Evolutionary conservation across 2,329 filamentous ascomycete species (phyloP).

Genomic region (Colletotrichum filicis): DNA sequence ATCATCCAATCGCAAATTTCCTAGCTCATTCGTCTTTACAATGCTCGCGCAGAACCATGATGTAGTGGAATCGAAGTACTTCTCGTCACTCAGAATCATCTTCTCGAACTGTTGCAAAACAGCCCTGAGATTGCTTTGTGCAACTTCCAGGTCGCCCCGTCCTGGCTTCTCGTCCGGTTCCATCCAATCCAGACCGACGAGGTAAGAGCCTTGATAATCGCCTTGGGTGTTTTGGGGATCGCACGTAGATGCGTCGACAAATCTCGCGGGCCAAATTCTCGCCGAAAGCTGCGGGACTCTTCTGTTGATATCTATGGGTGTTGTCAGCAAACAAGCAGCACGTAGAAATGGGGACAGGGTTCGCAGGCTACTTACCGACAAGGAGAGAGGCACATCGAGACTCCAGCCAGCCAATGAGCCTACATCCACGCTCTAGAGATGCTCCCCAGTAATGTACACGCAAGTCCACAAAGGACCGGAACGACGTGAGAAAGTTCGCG

Average conservation of each 20-base stretch:
- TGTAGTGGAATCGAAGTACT: constrained; percentile 59
- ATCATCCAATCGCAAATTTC: constrained; percentile 56
- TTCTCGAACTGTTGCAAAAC: constrained; percentile 60
- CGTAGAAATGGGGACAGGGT: background rate
- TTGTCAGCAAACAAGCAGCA: background rate
- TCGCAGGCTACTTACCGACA: constrained; percentile 56
- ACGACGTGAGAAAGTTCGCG: constrained; percentile 60
- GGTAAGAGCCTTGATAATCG: constrained; percentile 70
- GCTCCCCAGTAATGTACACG: constrained; percentile 74
- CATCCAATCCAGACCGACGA: constrained; percentile 64
- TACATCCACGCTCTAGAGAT: constrained; percentile 63
- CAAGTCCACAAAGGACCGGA: constrained; percentile 68
- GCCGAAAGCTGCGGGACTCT: constrained; percentile 61
- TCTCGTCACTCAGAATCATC: constrained; percentile 56
- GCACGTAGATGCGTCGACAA: constrained; percentile 50
- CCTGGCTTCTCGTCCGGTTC: constrained; percentile 40
- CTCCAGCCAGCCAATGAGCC: constrained; percentile 72
- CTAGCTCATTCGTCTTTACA: constrained; percentile 50
- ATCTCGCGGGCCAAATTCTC: constrained; percentile 72
- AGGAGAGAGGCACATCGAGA: constrained; percentile 68
- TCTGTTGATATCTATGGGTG: constrained; percentile 61
- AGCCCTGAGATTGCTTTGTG: constrained; percentile 55
- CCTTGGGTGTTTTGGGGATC: constrained; percentile 41
- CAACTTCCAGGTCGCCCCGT: constrained; percentile 54
- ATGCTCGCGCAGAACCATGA: constrained; percentile 61